These are phyloP conservation scores for Auriscalpium microsporum DNA, from an alignment of 768 basidiomycete genomes.

Conservation along the genomic window DNA sequence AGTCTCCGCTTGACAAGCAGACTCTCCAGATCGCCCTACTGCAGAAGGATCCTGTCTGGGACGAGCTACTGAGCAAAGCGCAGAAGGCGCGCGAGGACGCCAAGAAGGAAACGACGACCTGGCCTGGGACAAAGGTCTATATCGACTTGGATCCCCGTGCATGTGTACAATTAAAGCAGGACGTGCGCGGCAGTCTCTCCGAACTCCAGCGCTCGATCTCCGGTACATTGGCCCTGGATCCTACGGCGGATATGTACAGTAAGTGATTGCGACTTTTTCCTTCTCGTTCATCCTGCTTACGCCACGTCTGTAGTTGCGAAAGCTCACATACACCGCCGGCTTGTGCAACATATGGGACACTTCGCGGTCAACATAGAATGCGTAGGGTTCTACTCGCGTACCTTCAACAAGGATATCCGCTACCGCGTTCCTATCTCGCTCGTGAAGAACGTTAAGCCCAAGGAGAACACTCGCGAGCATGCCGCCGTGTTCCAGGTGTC, in stretches of 20 bases:
- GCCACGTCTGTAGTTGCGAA: not conserved
- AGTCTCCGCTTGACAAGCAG: not conserved
- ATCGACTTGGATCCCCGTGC: constrained; percentile 11
- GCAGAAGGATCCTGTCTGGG: constrained; percentile 6
- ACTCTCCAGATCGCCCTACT: constrained; percentile 10
- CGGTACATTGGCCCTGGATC: constrained; percentile 9
- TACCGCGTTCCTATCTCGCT: constrained; percentile 13
- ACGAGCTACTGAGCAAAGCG: constrained; percentile 1
- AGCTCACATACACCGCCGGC: constrained; percentile 8
- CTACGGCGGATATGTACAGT: constrained; percentile 6
- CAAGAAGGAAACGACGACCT: not conserved
- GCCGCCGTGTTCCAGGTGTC: constrained; percentile 4
- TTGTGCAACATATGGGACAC: constrained; percentile 2
- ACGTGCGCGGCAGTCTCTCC: not conserved
- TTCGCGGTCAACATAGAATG: constrained; percentile 9
- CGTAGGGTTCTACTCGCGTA: constrained; percentile 12
- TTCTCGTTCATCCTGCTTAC: not conserved
- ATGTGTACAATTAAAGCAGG: not conserved
- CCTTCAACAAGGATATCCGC: constrained; percentile 4
- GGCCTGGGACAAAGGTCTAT: constrained; percentile 9
- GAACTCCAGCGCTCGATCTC: constrained; percentile 1
- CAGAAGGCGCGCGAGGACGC: not conserved
- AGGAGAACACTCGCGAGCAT: constrained; percentile 2
- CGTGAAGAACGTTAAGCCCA: constrained; percentile 3
- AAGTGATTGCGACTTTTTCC: not conserved